Evolutionary conservation across 306 rosid species (phyloP).

Genomic region (Cucurbita ficifolia): DNA sequence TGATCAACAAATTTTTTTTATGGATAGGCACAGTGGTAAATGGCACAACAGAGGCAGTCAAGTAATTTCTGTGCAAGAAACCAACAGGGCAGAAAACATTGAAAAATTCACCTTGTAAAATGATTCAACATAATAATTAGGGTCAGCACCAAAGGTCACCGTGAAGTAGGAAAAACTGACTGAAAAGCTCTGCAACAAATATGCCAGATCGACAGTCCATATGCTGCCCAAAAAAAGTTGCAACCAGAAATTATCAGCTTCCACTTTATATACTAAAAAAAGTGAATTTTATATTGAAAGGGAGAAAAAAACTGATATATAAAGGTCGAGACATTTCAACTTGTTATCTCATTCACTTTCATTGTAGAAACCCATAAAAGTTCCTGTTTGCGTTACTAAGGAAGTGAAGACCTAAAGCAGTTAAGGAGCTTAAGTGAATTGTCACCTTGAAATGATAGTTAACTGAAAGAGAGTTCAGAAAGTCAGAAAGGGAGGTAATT

Average conservation of each 20-base stretch:
- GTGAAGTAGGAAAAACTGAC: constrained; percentile 76
- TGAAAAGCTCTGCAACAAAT: constrained; percentile 57
- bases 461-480: background rate
- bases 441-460: background rate
- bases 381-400: background rate
- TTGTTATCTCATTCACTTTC: background rate
- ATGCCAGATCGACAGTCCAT: constrained; percentile 97
- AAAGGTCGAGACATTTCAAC: background rate
- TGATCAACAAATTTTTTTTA: background rate
- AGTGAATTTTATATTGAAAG: background rate
- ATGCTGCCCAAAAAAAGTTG: constrained; percentile 44
- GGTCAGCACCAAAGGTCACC: constrained; percentile 83
- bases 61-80: background rate
- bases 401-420: background rate
- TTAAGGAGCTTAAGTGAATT: background rate
- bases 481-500: background rate
- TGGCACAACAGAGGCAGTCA: background rate
- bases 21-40: background rate
- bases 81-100: background rate
- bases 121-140: constrained; percentile 71
- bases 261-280: background rate
- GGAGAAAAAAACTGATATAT: background rate
- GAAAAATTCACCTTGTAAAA: constrained; percentile 66
- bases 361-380: background rate
- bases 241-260: background rate